Conservation (phyloP, 345 rosid species). For the Salix arbutifolia region DNA sequence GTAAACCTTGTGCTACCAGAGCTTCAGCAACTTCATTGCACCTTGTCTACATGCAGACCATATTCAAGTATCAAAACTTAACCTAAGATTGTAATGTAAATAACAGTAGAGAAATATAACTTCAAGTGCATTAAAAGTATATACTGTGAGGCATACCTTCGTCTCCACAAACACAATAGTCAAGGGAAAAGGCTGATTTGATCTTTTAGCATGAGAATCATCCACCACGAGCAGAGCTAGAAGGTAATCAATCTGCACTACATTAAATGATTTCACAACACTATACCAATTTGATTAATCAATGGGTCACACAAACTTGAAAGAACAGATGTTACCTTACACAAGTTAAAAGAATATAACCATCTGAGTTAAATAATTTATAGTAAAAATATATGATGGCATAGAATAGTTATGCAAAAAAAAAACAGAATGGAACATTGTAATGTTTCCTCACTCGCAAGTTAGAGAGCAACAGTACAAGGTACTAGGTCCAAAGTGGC, state of each 20-base stretch:
- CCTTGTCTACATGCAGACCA: constrained; percentile 23
- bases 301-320: neutral
- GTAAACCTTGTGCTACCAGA: constrained; percentile 41
- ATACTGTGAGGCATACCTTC: constrained; percentile 24
- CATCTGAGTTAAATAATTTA: neutral
- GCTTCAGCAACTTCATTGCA: constrained; percentile 39
- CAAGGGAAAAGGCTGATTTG: constrained; percentile 32
- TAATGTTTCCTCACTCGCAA: neutral
- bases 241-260: constrained; percentile 34
- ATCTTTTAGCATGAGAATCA: constrained; percentile 30
- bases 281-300: neutral
- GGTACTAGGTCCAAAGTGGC: neutral
- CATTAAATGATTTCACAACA: constrained; percentile 4
- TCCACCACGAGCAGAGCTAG: constrained; percentile 35
- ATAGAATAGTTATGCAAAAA: neutral
- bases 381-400: neutral
- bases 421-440: neutral
- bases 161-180: constrained; percentile 43
- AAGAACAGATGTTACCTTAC: neutral
- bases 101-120: neutral
- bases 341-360: neutral
- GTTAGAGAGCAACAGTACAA: neutral
- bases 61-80: constrained; percentile 4
- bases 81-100: neutral
- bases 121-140: neutral